Evolutionary conservation across 2,329 filamentous ascomycete genomes (phyloP).

Genomic region (Paecilomyces formosus): DNA sequence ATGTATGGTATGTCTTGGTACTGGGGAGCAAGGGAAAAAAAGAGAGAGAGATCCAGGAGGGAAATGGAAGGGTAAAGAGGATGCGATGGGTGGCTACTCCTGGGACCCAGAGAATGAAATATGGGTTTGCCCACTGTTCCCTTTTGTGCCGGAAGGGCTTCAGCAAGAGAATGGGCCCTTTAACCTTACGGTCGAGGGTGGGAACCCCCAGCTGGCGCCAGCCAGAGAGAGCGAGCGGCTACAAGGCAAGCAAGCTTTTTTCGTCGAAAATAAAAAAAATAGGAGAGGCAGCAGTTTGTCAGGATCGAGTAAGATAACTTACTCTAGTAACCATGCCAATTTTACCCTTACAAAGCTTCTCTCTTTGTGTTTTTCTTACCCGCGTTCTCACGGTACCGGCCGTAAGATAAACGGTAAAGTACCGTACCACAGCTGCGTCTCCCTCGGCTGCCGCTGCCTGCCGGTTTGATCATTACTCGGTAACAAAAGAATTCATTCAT

Average conservation of each 20-base stretch:
- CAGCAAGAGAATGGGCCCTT: background rate
- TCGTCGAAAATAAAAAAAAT: background rate
- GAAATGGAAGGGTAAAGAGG: conserved; percentile 3
- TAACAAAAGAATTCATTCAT: background rate
- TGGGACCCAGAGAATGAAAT: background rate
- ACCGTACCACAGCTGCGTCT: too few relatives aligned
- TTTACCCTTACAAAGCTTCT: too few relatives aligned
- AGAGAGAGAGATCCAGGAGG: conserved; percentile 1
- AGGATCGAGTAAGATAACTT: background rate
- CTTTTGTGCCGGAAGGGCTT: background rate
- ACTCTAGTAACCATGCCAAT: background rate
- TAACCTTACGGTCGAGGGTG: background rate
- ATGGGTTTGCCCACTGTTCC: background rate
- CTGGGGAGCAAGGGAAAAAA: too few relatives aligned
- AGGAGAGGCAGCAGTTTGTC: background rate
- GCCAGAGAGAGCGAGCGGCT: background rate
- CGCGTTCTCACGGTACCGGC: background rate
- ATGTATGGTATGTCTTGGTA: too few relatives aligned
- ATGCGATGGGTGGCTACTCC: background rate
- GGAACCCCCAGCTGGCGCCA: background rate
- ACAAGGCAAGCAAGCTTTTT: background rate
- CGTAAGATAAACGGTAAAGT: too few relatives aligned
- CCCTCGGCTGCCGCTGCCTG: background rate
- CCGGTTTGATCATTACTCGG: background rate
- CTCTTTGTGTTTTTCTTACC: background rate